Evolutionary conservation across 1,139 yeast genomes (phyloP).

Genomic region (Kluyveromyces sp.): DNA sequence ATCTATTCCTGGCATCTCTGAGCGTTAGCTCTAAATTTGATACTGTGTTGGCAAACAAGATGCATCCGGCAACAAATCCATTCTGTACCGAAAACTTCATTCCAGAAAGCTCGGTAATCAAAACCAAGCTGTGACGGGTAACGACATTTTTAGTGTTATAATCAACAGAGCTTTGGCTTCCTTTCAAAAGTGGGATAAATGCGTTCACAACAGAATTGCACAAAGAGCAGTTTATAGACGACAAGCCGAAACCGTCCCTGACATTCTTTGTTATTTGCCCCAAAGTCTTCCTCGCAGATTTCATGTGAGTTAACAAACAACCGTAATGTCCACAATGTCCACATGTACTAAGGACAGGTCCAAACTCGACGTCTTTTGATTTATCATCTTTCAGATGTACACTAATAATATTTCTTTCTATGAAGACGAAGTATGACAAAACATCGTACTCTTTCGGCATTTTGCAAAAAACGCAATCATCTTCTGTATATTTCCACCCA

Average conservation of each 20-base stretch:
- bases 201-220: slow-evolving; percentile 83
- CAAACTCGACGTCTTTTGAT: slow-evolving; percentile 7
- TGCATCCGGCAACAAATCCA: slow-evolving; percentile 1
- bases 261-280: slow-evolving; percentile 74
- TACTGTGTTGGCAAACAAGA: slow-evolving; percentile 1
- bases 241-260: slow-evolving; percentile 65
- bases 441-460: slow-evolving; percentile 70
- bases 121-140: slow-evolving; percentile 4
- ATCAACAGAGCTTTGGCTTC: slow-evolving; percentile 3
- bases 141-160: slow-evolving; percentile 4
- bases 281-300: slow-evolving; percentile 47
- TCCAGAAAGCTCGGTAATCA: background rate
- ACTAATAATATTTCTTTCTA: slow-evolving; percentile 25
- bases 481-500: slow-evolving; percentile 68
- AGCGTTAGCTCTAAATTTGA: slow-evolving; percentile 2
- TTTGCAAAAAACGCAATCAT: slow-evolving; percentile 82
- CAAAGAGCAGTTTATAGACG: slow-evolving; percentile 81
- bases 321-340: slow-evolving; percentile 90
- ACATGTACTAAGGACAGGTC: slow-evolving; percentile 66
- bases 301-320: slow-evolving; percentile 63
- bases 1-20: slow-evolving; percentile 1
- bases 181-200: slow-evolving; percentile 50
- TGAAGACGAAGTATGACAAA: slow-evolving; percentile 42
- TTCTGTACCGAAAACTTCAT: slow-evolving; percentile 2
- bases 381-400: slow-evolving; percentile 13